phyloP scores from a whole-genome alignment of 352 stramenopile genomes.

The Phytopythium montanum region DNA sequence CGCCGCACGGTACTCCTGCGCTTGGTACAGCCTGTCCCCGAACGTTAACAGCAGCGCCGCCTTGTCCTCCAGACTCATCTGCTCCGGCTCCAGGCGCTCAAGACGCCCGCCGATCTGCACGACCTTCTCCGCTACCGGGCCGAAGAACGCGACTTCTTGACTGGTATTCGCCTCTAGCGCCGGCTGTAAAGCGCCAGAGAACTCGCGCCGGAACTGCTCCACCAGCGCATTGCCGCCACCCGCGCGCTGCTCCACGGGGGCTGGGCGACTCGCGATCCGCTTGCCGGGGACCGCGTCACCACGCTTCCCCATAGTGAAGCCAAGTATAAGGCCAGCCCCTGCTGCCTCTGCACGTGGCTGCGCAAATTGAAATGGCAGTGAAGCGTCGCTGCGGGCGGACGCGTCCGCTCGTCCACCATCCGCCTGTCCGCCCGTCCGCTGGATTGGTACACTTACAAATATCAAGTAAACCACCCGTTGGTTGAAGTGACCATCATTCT shows the following conservation, averaged over 20 bases:
- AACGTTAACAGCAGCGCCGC: constrained; percentile 34
- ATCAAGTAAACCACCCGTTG: neutral
- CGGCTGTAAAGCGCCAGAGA: constrained; percentile 31
- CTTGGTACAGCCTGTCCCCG: constrained; percentile 44
- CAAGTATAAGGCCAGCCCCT: no score
- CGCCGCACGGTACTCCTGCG: constrained; percentile 43
- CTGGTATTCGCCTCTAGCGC: constrained; percentile 23
- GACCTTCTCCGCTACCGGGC: constrained; percentile 36
- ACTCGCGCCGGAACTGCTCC: constrained; percentile 53
- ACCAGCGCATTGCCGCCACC: constrained; percentile 20
- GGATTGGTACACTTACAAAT: neutral
- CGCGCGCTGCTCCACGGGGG: constrained; percentile 7
- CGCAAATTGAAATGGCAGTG: neutral
- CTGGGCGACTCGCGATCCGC: constrained; percentile 8
- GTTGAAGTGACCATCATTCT: neutral
- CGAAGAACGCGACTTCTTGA: constrained; percentile 39
- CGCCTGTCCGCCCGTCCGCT: neutral
- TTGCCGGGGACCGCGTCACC: constrained; percentile 1
- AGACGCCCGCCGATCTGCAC: constrained; percentile 29
- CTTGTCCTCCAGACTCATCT: constrained; percentile 36
- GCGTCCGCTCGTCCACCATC: neutral
- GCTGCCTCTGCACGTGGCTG: neutral
- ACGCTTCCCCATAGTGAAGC: neutral
- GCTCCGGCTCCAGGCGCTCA: constrained; percentile 18
- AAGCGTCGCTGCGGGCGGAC: neutral